Evolutionary conservation across 768 basidiomycete species (phyloP), one percentile per base, ranked within the genome.

Genomic region (Leccinellum albellum): DNA sequence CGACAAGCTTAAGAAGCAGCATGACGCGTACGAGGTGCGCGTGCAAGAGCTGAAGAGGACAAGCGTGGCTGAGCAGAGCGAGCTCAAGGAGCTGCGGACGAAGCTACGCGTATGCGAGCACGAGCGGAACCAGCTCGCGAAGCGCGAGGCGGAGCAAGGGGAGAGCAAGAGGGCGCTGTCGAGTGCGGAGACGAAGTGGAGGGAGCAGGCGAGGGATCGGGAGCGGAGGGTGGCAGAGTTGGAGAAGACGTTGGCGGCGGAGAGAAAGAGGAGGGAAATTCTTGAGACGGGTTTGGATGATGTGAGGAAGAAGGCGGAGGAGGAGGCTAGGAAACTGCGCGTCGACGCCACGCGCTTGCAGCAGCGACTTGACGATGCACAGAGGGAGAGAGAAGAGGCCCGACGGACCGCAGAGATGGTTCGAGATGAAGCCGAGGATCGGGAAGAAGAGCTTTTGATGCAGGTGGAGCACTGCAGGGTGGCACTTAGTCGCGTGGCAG

Each of bases 1-100:
- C 3, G 84, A 87, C 42, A 88, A 84, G 63, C 76, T 85, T 55
- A 86, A 80, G 76, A 87, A 82, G 65, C 85, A 85, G 56, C 79
- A 75, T 28, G 81, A 83, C 4, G 56, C 72, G 5, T 77, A 84
- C 45, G 87, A 89, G 29, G 59, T 70, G n/a, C 81, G 83, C 40
- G 62, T 88, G 3, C 82, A 84, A 40, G 88, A 88, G 50, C 72
- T 85, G 57, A 87, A 82, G 69, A 83, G 79, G 62, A 55, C 70
- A 20, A 71, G 74, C 17, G 58, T 70, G 0, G 59, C 74, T 0
- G 85, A 87, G 56, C 82, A 87, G 63, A 70, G 75, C 0, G 87
- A 89, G 66, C 66, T 88, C 65, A 88, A 83, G 63, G 86, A 84
- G 21, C 66, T 87, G 5, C 80, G 82, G 15, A 65, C 75, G 37